Percentiles rank a stretch among this genome's conserved stretches.
Evolutionary conservation across 345 rosid genomes (phyloP).

Genomic region (Camelina sativa): DNA sequence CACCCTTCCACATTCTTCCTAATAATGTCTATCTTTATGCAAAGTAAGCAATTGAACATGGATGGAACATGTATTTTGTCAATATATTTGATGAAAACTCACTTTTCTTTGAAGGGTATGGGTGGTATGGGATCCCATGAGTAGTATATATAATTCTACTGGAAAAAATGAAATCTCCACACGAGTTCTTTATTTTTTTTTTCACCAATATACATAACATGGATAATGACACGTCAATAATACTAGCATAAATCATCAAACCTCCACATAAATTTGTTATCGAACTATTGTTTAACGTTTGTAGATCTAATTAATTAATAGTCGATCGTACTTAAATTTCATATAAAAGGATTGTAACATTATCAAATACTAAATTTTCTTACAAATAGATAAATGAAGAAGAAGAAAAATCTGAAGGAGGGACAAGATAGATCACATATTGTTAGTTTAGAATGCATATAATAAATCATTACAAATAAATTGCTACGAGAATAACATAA

Average conservation of each 20-base stretch:
- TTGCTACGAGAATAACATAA: not conserved
- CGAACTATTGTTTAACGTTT: not conserved
- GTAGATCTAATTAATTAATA: not conserved
- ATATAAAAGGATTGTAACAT: not conserved
- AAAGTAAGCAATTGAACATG: constrained; percentile 25
- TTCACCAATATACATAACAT: not conserved
- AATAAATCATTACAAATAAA: not conserved
- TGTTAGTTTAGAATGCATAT: not conserved
- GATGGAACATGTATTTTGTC: constrained; percentile 12
- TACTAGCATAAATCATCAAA: not conserved
- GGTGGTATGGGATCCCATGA: too few species aligned
- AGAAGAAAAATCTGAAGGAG: not conserved
- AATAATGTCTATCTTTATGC: constrained; percentile 32
- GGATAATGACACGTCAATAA: not conserved
- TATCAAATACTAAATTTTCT: not conserved
- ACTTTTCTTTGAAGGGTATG: not conserved
- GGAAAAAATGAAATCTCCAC: not conserved
- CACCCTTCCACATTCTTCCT: constrained; percentile 2
- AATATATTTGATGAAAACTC: constrained; percentile 8
- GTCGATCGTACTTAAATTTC: too few species aligned
- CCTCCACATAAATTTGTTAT: not conserved
- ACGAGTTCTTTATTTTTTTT: not conserved
- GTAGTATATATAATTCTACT: not conserved
- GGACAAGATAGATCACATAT: not conserved
- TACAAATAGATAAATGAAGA: not conserved